Evolutionary conservation across 345 rosid genomes (phyloP).

Genomic region (Microcos paniculata): DNA sequence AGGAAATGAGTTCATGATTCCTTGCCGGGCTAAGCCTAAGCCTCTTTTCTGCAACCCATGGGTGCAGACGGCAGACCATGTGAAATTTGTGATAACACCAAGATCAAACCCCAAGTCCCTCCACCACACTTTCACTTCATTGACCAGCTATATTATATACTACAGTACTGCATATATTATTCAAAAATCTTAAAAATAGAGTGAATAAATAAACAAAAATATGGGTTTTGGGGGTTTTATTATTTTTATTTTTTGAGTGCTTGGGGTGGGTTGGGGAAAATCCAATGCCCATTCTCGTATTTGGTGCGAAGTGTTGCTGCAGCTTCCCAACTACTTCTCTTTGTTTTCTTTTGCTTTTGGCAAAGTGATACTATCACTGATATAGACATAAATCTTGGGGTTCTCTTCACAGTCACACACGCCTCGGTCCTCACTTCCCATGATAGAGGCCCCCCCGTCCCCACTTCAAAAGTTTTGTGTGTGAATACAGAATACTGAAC

Average conservation of each 20-base stretch:
- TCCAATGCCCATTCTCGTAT: conserved; percentile 25
- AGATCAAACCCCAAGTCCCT: not conserved
- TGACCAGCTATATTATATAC: not conserved
- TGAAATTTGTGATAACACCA: conserved; percentile 10
- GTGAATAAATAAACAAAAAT: not conserved
- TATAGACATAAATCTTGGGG: not conserved
- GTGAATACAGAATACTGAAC: too few relatives aligned
- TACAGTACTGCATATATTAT: too few relatives aligned
- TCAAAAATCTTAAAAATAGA: too few relatives aligned
- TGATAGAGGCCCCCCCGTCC: conserved; percentile 23
- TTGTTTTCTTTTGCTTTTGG: conserved; percentile 19
- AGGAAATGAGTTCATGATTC: not conserved
- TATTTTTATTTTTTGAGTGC: not conserved
- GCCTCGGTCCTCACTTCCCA: conserved; percentile 12
- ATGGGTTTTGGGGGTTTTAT: not conserved
- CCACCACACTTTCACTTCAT: not conserved
- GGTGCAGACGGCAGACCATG: conserved; percentile 32
- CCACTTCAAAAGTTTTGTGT: not conserved
- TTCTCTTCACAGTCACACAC: too few relatives aligned
- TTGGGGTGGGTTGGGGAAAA: too few relatives aligned
- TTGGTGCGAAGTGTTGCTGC: conserved; percentile 27
- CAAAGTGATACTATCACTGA: conserved; percentile 12
- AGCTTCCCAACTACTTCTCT: conserved; percentile 31
- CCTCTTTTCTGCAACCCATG: conserved; percentile 13
- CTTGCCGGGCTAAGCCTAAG: not conserved